Base-by-base conservation (phyloP, 768 basidiomycete genomes). In the Rhizopogon vesiculosus region DNA sequence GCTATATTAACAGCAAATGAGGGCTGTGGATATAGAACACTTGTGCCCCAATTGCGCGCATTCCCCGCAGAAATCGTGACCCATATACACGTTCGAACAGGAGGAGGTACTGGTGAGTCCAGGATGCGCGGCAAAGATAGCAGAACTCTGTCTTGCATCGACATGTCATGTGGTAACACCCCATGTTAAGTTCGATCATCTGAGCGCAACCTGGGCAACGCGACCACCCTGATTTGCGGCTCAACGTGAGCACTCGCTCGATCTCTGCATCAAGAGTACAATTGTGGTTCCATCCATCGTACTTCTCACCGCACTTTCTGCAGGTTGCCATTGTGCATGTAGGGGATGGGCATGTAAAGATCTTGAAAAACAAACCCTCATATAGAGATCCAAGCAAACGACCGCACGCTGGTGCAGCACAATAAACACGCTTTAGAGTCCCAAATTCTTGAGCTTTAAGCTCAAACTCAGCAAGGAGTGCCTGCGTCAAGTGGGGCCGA, bases 71-170 rank as follows among this genome's bases (percentile, higher is more conserved):
- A 19, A 22, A 33, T 19, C 3, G 10, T 31, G 22, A 5, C 22
- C 8, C 7, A 15, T 2, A 13, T 5, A 19, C 42, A 3, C 22
- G 3, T 25, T 1, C 3, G 22, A 25, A 3, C 22, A 25, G 22
- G 8, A 7, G 56, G 45, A 6, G 45, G 54, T 12, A 56, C 52
- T 5, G 59, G 56, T 9, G 42, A 43, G 7, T 87, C 87, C 88
- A 91, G 3, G 55, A 70, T 22, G 61, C 76, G 72, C 75, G 50
- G 73, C 83, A 76, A 72, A 83, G 58, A 46, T 76, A 77, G 59
- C 75, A 76, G 43, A 76, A 76, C 48, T 76, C 63, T 10, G 68
- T 69, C 41, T 60, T 54, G 60, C 75, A 76, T 28, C 68, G 57
- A 52, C 76, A 77, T 2, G 70, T 71, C 70, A 77, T 74, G 56